phyloP scores from a whole-genome alignment of 1,139 yeast genomes.

The Trichomonascaceae sp. region DNA sequence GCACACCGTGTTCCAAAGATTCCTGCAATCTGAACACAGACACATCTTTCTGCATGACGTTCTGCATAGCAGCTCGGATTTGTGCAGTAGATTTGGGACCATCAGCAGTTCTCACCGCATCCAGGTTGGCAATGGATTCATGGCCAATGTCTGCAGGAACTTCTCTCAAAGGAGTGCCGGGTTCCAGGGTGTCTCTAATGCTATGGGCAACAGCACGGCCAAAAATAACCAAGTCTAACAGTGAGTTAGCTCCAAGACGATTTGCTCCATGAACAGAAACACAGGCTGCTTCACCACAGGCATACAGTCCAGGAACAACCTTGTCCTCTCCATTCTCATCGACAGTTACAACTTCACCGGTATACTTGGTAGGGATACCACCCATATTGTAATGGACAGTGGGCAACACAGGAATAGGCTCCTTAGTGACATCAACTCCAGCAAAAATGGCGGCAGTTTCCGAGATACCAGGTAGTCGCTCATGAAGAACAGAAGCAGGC shows the following conservation, averaged over 20 bases:
- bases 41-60: conserved; percentile 93
- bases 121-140: conserved; percentile 87
- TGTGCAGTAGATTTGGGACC: conserved; percentile 83
- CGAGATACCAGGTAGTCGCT: conserved; percentile 98
- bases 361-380: conserved; percentile 98
- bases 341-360: conserved; percentile 85
- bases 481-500: conserved; percentile 86
- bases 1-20: conserved; percentile 87
- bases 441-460: conserved; percentile 98
- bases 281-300: conserved; percentile 99
- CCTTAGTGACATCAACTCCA: conserved; percentile 98
- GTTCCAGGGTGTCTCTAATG: conserved; percentile 74
- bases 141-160: conserved; percentile 81
- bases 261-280: conserved; percentile 99
- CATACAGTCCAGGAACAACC: conserved; percentile 88
- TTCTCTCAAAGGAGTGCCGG: conserved; percentile 79
- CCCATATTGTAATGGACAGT: conserved; percentile 99
- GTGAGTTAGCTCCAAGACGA: conserved; percentile 98
- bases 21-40: conserved; percentile 96
- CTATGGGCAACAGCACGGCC: conserved; percentile 98
- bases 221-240: conserved; percentile 92
- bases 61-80: conserved; percentile 89
- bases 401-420: conserved; percentile 97
- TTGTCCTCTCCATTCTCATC: conserved; percentile 86
- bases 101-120: conserved; percentile 73